Base-by-base conservation (phyloP, 208 protist species). In the Trypanosoma caninum region DNA sequence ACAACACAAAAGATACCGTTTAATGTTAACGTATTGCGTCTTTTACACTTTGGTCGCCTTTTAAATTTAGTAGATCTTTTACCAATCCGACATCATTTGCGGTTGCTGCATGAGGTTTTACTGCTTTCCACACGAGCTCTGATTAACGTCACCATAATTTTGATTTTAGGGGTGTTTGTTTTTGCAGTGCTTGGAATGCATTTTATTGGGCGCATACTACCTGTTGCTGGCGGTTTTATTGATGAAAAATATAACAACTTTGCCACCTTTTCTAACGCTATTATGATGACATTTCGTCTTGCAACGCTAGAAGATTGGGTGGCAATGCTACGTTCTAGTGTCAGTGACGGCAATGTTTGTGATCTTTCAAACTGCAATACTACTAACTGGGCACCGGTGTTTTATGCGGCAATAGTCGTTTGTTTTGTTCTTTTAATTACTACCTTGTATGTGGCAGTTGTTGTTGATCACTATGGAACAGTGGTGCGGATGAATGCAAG, bases 121-220 rank as follows among this genome's bases (percentile, higher is more conserved):
- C 20, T 73, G 38, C 53, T 78, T 18, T 81, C 89, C 28, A 73
- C 89, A 44, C 78, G 83, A 16, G 60, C 74, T 30, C 67, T 96
- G 65, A 65, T 87, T 52, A 93, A 83, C 74, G 77, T 96, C 25
- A 87, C 78, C 20, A 45, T 89, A 28, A 76, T 97, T 40, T 81
- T 92, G 63, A 72, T 88, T 55, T 56, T 97, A 31, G 72, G 72
- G 35, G 77, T 95, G n/a, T 94, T 89, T 76, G 78, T 94, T 48
- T 97, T 93, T 57, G 80, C 82, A 28, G 79, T 97, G n/a, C 60
- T 93, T 30, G 91, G 91, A 22, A 60, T 97, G 60, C 86, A 97
- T 65, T 72, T 95, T 69, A 69, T 97, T 62, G 89, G 85, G 38
- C 89, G 84, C 72, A 66, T 93, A 40, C 67, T 89, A 11, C 82